These are phyloP conservation scores for Dryadomyces quercivorus DNA, from an alignment of 2,329 filamentous ascomycete genomes.

Conservation along the genomic window DNA sequence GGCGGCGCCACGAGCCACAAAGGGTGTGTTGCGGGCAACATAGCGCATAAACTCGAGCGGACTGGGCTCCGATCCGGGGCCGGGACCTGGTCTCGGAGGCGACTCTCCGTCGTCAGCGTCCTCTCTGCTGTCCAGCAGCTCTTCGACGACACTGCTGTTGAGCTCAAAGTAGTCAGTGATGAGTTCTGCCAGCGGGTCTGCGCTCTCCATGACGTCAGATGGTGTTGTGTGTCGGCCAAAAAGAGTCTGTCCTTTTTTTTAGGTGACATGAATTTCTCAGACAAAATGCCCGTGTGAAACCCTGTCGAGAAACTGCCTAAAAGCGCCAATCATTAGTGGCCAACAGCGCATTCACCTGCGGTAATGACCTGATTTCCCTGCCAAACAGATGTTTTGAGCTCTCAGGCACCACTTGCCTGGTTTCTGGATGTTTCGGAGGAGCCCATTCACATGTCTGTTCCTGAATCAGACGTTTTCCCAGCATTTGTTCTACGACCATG, in stretches of 20 bases:
- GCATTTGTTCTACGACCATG: no score
- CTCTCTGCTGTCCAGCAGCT: constrained; percentile 28
- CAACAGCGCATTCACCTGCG: not conserved
- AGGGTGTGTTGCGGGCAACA: constrained; percentile 62
- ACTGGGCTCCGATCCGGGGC: constrained; percentile 40
- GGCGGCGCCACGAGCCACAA: constrained; percentile 55
- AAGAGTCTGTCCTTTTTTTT: not conserved
- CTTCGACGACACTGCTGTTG: constrained; percentile 48
- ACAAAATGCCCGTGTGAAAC: not conserved
- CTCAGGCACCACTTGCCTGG: not conserved
- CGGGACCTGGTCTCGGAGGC: not conserved
- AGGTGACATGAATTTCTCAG: not conserved
- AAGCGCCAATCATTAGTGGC: not conserved
- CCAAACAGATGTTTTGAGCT: not conserved
- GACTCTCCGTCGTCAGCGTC: not conserved
- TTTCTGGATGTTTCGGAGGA: not conserved
- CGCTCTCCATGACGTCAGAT: not conserved
- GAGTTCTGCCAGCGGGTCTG: constrained; percentile 38
- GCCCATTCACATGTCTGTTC: no score
- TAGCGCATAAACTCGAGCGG: constrained; percentile 71
- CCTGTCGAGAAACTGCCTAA: not conserved
- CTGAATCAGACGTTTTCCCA: no score
- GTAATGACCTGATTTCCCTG: not conserved
- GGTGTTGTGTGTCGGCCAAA: not conserved
- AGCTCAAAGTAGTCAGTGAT: constrained; percentile 63